Conservation (phyloP, 73 alveolate species). For the Paramecium bursaria region DNA sequence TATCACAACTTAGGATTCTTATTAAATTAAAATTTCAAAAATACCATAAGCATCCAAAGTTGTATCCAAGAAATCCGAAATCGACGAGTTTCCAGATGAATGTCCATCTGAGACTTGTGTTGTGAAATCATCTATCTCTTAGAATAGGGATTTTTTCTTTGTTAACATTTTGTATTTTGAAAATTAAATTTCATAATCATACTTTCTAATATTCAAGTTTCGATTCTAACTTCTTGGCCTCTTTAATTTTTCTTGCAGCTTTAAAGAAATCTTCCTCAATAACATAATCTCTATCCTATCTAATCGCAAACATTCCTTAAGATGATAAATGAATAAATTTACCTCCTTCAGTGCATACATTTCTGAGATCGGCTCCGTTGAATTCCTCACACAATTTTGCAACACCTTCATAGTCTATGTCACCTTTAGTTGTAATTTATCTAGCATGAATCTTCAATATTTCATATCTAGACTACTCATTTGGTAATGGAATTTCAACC, state of each 20-base stretch:
- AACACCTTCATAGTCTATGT: slow-evolving; percentile 89
- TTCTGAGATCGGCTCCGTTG: slow-evolving; percentile 99
- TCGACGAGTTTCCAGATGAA: slow-evolving; percentile 9
- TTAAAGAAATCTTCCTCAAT: slow-evolving; percentile 99
- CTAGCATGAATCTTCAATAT: slow-evolving; percentile 97
- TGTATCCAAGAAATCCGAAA: slow-evolving; percentile 26
- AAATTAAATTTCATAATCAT: slow-evolving; percentile 64
- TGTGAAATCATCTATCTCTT: slow-evolving; percentile 30
- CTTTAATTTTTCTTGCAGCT: slow-evolving; percentile 98
- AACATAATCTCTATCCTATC: slow-evolving; percentile 98
- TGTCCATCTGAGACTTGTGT: slow-evolving; percentile 24
- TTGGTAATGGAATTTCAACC: slow-evolving; percentile 99
- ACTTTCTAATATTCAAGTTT: slow-evolving; percentile 94
- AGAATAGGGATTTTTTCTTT: slow-evolving; percentile 14
- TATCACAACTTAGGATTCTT: slow-evolving; percentile 50
- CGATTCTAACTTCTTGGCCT: slow-evolving; percentile 94
- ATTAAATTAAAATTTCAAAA: not conserved
- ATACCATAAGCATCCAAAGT: slow-evolving; percentile 52
- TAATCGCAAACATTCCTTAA: slow-evolving; percentile 98
- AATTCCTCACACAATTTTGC: slow-evolving; percentile 96
- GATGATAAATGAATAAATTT: not conserved
- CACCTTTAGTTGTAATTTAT: slow-evolving; percentile 98
- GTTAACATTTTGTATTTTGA: slow-evolving; percentile 12
- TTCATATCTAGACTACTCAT: slow-evolving; percentile 94
- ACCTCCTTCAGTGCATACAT: slow-evolving; percentile 98